phyloP scores from a whole-genome alignment of 495 filamentous ascomycete species.

The Podospora didyma region DNA sequence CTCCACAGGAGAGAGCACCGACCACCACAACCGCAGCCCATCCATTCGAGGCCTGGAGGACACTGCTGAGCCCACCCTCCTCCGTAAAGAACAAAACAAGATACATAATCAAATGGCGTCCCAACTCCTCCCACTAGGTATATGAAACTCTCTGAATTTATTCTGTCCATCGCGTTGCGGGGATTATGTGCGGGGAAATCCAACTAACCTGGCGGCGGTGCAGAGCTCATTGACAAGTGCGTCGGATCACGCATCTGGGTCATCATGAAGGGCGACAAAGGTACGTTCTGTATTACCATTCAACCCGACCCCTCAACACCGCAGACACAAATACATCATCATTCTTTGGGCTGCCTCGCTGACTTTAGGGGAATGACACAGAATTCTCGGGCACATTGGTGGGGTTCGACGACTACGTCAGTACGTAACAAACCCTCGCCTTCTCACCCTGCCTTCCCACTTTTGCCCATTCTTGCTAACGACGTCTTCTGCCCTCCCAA shows the following conservation, averaged over 20 bases:
- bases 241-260: conserved; percentile 98
- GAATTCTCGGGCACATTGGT: conserved; percentile 92
- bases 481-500: no score
- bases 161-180: no score
- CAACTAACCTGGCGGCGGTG: conserved; percentile 3
- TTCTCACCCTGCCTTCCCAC: neutral
- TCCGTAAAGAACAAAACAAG: neutral
- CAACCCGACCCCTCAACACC: neutral
- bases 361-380: conserved; percentile 29
- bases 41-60: no score
- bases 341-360: no score
- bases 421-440: conserved; percentile 48
- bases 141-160: neutral
- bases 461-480: neutral
- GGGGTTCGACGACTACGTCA: conserved; percentile 99
- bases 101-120: conserved; percentile 56
- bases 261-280: conserved; percentile 98
- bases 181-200: neutral
- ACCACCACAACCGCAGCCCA: no score
- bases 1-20: no score
- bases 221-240: conserved; percentile 98
- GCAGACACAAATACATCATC: neutral
- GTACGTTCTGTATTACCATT: conserved; percentile 33
- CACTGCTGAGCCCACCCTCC: no score
- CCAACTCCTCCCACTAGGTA: conserved; percentile 76